Percentiles rank a stretch among this genome's conserved stretches.
Evolutionary conservation across 345 rosid species (phyloP).

Genomic region (Limnanthes douglasii): DNA sequence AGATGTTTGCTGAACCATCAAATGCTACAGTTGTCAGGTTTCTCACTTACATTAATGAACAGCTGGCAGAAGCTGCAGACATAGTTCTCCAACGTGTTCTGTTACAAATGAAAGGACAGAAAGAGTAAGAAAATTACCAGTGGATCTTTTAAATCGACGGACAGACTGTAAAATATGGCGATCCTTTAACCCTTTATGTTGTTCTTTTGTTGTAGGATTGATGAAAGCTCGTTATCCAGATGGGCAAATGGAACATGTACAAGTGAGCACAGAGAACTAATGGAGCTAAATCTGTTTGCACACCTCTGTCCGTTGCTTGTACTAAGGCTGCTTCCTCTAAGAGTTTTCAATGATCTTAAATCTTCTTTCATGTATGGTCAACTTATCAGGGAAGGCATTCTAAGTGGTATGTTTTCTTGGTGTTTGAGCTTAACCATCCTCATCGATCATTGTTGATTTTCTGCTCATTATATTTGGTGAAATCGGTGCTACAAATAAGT

Average conservation of each 20-base stretch:
- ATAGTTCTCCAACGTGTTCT: constrained; percentile 42
- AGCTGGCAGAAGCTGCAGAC: constrained; percentile 41
- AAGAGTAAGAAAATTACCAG: constrained; percentile 25
- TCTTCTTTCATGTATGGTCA: constrained; percentile 43
- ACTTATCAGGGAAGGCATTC: constrained; percentile 19
- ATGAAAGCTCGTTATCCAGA: constrained; percentile 16
- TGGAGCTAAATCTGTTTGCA: constrained; percentile 46
- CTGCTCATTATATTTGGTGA: too few species aligned
- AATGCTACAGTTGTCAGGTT: constrained; percentile 72
- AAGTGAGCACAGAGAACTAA: constrained; percentile 15
- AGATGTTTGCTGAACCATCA: constrained; percentile 85
- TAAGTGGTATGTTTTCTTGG: constrained; percentile 22
- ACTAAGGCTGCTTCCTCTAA: constrained; percentile 67
- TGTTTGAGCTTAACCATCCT: constrained; percentile 3
- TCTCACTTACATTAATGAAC: constrained; percentile 53
- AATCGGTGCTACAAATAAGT: too few species aligned
- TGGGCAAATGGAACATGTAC: constrained; percentile 18
- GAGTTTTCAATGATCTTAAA: constrained; percentile 48
- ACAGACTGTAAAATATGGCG: too few species aligned
- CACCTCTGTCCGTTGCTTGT: constrained; percentile 81
- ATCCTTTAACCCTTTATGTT: neutral
- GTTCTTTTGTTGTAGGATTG: constrained; percentile 17
- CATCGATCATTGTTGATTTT: too few species aligned
- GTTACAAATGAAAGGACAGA: constrained; percentile 40
- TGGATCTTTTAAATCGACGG: neutral